These are phyloP conservation scores for Pseudogymnoascus sp. DNA, from an alignment of 2,329 filamentous ascomycete genomes.

Conservation along the genomic window DNA sequence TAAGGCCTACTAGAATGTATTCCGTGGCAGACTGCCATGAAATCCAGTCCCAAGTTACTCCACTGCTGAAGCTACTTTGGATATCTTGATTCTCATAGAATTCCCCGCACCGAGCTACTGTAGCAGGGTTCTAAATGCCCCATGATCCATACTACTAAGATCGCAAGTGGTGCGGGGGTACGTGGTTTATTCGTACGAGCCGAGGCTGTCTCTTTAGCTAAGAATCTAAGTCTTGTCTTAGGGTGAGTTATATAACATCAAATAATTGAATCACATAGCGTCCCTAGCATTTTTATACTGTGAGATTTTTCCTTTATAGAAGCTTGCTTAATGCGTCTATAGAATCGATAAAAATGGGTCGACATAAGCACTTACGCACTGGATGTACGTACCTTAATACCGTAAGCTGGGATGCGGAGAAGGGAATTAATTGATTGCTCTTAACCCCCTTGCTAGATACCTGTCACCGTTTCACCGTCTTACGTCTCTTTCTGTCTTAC, in stretches of 20 bases:
- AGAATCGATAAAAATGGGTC: background rate
- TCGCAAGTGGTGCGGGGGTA: background rate
- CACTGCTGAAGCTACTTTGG: background rate
- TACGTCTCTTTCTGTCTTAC: background rate
- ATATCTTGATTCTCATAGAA: background rate
- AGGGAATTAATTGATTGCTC: background rate
- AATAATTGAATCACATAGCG: background rate
- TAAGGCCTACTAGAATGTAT: background rate
- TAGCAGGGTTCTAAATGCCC: background rate
- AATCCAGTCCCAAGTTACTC: background rate
- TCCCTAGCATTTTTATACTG: background rate
- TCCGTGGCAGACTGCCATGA: background rate
- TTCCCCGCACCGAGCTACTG: background rate
- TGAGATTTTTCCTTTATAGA: background rate
- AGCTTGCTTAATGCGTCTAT: background rate
- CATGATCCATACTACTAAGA: background rate
- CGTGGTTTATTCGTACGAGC: background rate
- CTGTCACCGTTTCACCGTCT: background rate
- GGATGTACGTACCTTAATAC: background rate
- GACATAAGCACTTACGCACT: background rate
- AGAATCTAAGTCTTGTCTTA: background rate
- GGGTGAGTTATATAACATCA: background rate
- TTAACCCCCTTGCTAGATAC: background rate
- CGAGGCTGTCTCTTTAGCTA: background rate
- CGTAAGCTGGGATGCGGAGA: background rate